Evolutionary conservation across 163 green algal species (phyloP), one percentile per base, ranked within the genome.

Genomic region (Chloroidium sp.): DNA sequence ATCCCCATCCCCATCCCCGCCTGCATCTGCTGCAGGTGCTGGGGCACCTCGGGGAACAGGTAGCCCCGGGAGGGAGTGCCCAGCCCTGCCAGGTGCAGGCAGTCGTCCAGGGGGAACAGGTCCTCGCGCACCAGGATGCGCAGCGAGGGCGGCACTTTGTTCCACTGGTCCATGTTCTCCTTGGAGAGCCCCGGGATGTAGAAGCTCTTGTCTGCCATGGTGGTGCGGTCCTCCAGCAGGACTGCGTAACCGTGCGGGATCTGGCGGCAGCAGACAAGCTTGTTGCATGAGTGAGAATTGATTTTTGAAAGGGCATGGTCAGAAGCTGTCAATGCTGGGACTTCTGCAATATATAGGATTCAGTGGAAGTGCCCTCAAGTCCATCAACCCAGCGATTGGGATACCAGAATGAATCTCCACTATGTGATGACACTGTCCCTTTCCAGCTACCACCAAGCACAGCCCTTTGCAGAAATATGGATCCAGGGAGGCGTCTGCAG

Each of bases 71-170:
- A 36, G 36, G 36, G 36, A 36, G 36, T 36, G 36, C 36, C 36
- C 36, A 36, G 36, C 36, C 36, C 36, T 36, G 36, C 36, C 36
- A 36, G 36, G 36, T 36, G 36, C 36, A 36, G 36, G 36, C 36
- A 36, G 36, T 36, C 36, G 36, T 36, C 36, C 36, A 36, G 36
- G 36, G 36, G 36, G 67, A 72, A 79, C 14, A 59, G 64, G 2
- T 84, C 81, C 13, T 74, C 4, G 58, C 81, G 78, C 69, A 84
- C 64, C 67, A 89, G 60, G 75, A 89, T 82, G 68, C 85, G 81
- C 75, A 87, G 58, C 14, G 82, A 69, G 0, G 85, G 85, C 2
- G 78, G 60, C 0, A 69, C 62, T 59, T 82, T 76, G 78, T 87
- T 86, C 79, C 83, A 86, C 74, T 69, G 82, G 2, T 14, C 61